Percentiles rank a stretch among this genome's conserved stretches.
Conservation (phyloP, 2,329 filamentous ascomycete genomes). For the Daldinia eschscholtzii region DNA sequence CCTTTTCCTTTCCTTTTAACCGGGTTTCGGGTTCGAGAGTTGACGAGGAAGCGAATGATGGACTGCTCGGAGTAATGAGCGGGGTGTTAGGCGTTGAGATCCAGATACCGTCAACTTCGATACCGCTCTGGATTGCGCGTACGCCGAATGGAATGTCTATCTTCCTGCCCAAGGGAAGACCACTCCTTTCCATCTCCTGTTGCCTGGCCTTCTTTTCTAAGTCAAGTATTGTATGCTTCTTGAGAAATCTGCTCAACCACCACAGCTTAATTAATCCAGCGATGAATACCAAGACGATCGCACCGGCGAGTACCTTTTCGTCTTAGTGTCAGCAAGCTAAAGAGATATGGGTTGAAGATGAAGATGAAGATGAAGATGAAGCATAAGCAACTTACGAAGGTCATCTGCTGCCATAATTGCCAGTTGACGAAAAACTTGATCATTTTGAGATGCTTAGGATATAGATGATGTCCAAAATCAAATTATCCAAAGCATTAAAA, state of each 20-base stretch:
- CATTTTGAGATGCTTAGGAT: constrained; percentile 52
- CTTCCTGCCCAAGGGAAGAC: constrained; percentile 58
- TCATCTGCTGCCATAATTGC: constrained; percentile 90
- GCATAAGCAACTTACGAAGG: constrained; percentile 74
- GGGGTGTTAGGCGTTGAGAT: constrained; percentile 68
- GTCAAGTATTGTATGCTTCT: constrained; percentile 73
- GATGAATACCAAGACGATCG: constrained; percentile 77
- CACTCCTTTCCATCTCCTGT: constrained; percentile 67
- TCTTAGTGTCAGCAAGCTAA: constrained; percentile 39
- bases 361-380: not conserved
- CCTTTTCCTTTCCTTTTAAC: constrained; percentile 48
- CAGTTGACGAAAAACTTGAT: constrained; percentile 74
- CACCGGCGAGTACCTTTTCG: constrained; percentile 75
- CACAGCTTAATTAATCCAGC: constrained; percentile 77
- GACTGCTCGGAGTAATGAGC: constrained; percentile 39
- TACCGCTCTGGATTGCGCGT: constrained; percentile 83
- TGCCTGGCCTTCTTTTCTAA: constrained; percentile 71
- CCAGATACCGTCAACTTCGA: constrained; percentile 89
- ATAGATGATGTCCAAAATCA: constrained; percentile 41
- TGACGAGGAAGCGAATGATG: constrained; percentile 46
- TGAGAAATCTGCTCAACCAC: constrained; percentile 67
- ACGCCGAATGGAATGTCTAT: constrained; percentile 87
- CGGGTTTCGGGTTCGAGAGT: constrained; percentile 45
- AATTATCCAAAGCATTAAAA: constrained; percentile 43
- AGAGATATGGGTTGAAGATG: not conserved